Base-by-base conservation (phyloP, 2,329 filamentous ascomycete genomes). In the Penicillium sp. region DNA sequence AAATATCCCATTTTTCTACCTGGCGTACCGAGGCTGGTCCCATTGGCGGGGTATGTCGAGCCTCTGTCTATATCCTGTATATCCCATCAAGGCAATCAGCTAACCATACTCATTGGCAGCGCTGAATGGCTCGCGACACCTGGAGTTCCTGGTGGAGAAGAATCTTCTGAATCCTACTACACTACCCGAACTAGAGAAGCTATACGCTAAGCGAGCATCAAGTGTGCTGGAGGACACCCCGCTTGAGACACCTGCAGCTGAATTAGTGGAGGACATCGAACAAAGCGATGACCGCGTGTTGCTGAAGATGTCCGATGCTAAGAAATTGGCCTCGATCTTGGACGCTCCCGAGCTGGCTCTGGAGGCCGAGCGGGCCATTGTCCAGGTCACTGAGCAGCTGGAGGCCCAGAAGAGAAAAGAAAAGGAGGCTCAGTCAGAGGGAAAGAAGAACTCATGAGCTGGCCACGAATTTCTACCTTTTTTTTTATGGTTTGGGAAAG, bases 1-100 rank as follows among this genome's bases (percentile, higher is more conserved):
- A 38, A 97, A 99, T 73, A 82, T 99, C 12, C 95, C 95, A 17
- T 98, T 98, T 82, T 98, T 98, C 81, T 99, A 98, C 76, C 85
- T 98, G 42, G 86, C 86, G 17, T 99, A 96, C 79, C 86, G 95
- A 65, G 80, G 92, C 28, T 98, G 90, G 89, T 96, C 91, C 20
- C 92, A 96, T 76, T 96, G 90, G 87, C 86, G 89, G 77, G 82
- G 82, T 83, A 63, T 60, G 75, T 69, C 72, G 65, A 73, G n/a
- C 28, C 42, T 39, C 42, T 12, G 28, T 49, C 15, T 7, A 5
- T 20, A 3, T 11, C 20, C 20, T 20, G 2, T 20, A 20, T 20
- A 20, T 20, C 4, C 2, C 3, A 15, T 31, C 10, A 38, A 25
- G 22, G n/a, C 11, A n/a, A 7, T 31, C 22, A 5, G 39, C 63